phyloP scores from a whole-genome alignment of 1,139 yeast species.

The Hanseniaspora uvarum region DNA sequence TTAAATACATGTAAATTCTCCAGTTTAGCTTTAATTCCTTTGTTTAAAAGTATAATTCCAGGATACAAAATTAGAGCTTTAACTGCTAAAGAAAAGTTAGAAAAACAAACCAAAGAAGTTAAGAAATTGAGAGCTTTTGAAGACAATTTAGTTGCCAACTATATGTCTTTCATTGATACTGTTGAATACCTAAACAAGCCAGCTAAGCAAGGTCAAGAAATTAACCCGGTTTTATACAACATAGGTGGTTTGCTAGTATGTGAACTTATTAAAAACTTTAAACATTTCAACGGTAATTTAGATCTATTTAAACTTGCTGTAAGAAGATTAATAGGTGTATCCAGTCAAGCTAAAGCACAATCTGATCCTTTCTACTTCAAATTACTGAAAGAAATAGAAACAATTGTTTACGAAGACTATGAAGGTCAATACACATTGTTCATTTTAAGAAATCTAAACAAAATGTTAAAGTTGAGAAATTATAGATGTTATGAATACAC shows the following conservation, averaged over 20 bases:
- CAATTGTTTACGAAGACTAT: conserved; percentile 57
- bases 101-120: conserved; percentile 74
- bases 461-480: conserved; percentile 62
- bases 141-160: conserved; percentile 60
- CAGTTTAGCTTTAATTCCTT: conserved; percentile 67
- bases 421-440: conserved; percentile 76
- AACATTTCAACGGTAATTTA: conserved; percentile 69
- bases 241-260: conserved; percentile 50
- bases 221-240: conserved; percentile 34
- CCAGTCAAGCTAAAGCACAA: conserved; percentile 11
- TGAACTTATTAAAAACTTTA: conserved; percentile 57
- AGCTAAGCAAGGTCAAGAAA: conserved; percentile 32
- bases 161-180: conserved; percentile 55
- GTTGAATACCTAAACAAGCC: conserved; percentile 36
- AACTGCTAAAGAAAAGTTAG: conserved; percentile 68
- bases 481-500: conserved; percentile 79
- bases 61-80: conserved; percentile 77
- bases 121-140: conserved; percentile 68
- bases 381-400: conserved; percentile 57
- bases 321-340: conserved; percentile 42
- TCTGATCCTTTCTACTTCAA: conserved; percentile 42
- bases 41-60: conserved; percentile 78
- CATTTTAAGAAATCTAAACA: conserved; percentile 53
- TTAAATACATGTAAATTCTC: conserved; percentile 64
- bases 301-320: conserved; percentile 61